Conservation (phyloP, 257 asterid genomes). For the Paulownia fortunei region DNA sequence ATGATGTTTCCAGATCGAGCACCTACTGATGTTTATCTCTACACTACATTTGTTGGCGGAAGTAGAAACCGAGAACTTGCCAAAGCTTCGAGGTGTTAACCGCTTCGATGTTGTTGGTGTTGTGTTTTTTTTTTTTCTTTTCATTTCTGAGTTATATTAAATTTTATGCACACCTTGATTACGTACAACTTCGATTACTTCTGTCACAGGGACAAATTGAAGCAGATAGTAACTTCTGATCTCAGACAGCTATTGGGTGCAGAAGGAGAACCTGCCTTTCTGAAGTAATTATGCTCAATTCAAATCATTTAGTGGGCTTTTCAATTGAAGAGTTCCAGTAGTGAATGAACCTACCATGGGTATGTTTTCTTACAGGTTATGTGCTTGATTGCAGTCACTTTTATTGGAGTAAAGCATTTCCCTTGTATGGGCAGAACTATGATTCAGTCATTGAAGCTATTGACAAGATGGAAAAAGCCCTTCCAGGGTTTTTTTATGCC, state of each 20-base stretch:
- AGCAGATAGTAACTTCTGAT: constrained; percentile 77
- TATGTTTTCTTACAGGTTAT: constrained; percentile 37
- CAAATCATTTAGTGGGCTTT: constrained; percentile 12
- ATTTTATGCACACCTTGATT: constrained; percentile 2
- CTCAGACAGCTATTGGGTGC: constrained; percentile 80
- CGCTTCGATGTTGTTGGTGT: constrained; percentile 13
- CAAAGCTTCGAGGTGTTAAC: constrained; percentile 70
- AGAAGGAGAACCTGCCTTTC: constrained; percentile 81
- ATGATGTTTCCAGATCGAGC: constrained; percentile 98
- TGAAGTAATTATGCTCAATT: constrained; percentile 54
- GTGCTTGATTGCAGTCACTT: constrained; percentile 68
- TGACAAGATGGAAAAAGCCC: constrained; percentile 79
- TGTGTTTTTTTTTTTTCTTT: neutral
- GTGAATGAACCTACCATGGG: constrained; percentile 30
- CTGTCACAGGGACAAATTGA: constrained; percentile 68
- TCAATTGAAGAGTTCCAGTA: neutral
- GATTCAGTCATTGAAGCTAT: constrained; percentile 68
- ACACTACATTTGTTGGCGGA: constrained; percentile 92
- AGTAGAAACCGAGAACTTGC: constrained; percentile 87
- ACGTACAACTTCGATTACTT: constrained; percentile 21
- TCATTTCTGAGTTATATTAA: neutral
- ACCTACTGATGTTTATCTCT: constrained; percentile 76
- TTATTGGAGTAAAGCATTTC: constrained; percentile 91
- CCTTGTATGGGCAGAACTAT: constrained; percentile 72
- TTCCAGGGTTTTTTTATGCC: constrained; percentile 92